Percentiles rank a stretch among this genome's conserved stretches.
Evolutionary conservation across 2,329 filamentous ascomycete species (phyloP).

Genomic region (Shiraia bambusicola): DNA sequence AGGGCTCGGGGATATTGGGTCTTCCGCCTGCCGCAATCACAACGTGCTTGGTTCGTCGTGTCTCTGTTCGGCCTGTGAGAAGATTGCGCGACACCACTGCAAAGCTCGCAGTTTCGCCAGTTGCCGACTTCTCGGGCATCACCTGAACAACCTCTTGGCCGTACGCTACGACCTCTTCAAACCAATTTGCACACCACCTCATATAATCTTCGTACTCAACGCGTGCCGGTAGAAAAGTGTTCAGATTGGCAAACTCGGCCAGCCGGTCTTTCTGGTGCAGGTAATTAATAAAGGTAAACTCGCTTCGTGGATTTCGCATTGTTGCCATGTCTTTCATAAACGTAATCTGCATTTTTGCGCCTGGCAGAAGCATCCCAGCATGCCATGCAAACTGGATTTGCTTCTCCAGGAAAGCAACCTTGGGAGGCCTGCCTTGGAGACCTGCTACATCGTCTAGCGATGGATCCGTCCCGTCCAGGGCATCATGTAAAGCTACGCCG

Average conservation of each 20-base stretch:
- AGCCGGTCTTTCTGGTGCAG: constrained; percentile 79
- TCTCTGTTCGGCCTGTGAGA: constrained; percentile 56
- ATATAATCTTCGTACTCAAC: constrained; percentile 95
- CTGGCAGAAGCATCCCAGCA: constrained; percentile 89
- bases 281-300: constrained; percentile 96
- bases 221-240: constrained; percentile 82
- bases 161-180: constrained; percentile 73
- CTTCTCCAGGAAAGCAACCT: constrained; percentile 84
- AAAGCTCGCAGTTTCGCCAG: constrained; percentile 64
- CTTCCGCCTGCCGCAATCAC: constrained; percentile 68
- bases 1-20: constrained; percentile 68
- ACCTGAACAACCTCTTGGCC: constrained; percentile 75
- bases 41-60: constrained; percentile 65
- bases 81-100: constrained; percentile 65
- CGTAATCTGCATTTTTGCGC: constrained; percentile 95
- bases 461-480: constrained; percentile 47
- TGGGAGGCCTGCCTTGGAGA: constrained; percentile 55
- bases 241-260: constrained; percentile 85
- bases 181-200: constrained; percentile 83
- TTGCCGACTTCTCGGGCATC: constrained; percentile 57
- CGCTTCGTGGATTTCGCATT: constrained; percentile 79
- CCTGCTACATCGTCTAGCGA: constrained; percentile 34
- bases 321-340: constrained; percentile 96
- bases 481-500: constrained; percentile 83
- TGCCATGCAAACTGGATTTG: constrained; percentile 88